These are phyloP conservation scores for Saturnispora serradocipensis DNA, from an alignment of 805 yeast species.

Conservation along the genomic window DNA sequence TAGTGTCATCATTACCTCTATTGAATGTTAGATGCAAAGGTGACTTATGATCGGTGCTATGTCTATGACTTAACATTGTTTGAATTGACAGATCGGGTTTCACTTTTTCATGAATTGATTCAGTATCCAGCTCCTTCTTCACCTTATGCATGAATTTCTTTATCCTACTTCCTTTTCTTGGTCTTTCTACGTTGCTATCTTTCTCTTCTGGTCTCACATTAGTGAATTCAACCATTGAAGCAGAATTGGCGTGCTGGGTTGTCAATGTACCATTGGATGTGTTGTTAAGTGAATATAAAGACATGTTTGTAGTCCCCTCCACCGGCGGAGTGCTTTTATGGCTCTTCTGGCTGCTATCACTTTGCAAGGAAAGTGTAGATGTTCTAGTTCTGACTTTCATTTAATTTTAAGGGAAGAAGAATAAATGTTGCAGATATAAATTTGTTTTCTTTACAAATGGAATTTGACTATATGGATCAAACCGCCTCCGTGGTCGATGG, in stretches of 20 bases:
- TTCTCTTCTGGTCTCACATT: slow-evolving; percentile 20
- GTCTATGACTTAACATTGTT: slow-evolving; percentile 1
- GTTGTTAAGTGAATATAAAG: slow-evolving; percentile 7
- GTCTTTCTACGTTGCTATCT: neutral
- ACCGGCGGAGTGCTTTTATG: neutral
- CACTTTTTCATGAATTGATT: neutral
- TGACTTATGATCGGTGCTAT: slow-evolving; percentile 20
- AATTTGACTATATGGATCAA: neutral
- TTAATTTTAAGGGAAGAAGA: neutral
- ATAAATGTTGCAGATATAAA: neutral
- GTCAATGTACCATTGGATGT: slow-evolving; percentile 18
- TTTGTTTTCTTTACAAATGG: neutral
- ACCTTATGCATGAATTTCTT: slow-evolving; percentile 18
- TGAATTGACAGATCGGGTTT: slow-evolving; percentile 5
- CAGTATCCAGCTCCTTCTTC: slow-evolving; percentile 9
- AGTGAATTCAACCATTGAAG: slow-evolving; percentile 26
- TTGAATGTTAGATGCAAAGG: slow-evolving; percentile 25
- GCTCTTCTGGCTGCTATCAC: neutral
- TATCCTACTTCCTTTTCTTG: slow-evolving; percentile 16
- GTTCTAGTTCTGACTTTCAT: slow-evolving; percentile 1
- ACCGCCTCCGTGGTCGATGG: slow-evolving; percentile 7
- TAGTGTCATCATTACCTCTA: slow-evolving; percentile 21
- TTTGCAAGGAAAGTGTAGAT: slow-evolving; percentile 7
- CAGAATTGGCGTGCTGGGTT: slow-evolving; percentile 1
- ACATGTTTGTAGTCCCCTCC: neutral